Conservation (phyloP, 768 basidiomycete species). For the Krasilnikovozyma curviuscula region DNA sequence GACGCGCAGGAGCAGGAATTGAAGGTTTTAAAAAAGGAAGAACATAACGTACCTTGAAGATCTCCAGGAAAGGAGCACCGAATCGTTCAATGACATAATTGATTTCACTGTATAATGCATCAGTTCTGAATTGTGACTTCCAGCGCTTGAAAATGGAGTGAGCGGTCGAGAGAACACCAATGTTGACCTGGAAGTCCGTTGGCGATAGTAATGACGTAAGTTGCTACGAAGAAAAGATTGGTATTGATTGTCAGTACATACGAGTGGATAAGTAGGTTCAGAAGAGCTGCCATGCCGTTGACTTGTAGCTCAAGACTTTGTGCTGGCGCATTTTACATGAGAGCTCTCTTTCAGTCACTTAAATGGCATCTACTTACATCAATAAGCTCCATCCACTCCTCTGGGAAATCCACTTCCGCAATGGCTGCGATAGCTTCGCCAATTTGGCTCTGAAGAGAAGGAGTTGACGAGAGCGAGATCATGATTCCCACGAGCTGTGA, state of each 20-base stretch:
- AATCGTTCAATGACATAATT: constrained; percentile 74
- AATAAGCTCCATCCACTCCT: constrained; percentile 68
- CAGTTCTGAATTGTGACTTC: constrained; percentile 74
- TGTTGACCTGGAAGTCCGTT: constrained; percentile 63
- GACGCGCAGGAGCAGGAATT: background rate
- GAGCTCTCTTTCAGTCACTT: too few species aligned
- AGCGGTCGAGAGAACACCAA: constrained; percentile 79
- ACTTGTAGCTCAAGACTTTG: too few species aligned
- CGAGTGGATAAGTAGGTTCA: background rate
- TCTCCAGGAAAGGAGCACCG: constrained; percentile 58
- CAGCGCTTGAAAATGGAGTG: constrained; percentile 83
- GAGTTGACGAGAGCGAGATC: constrained; percentile 47
- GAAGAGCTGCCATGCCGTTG: too few species aligned
- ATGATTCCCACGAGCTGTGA: constrained; percentile 71
- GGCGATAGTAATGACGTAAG: constrained; percentile 62
- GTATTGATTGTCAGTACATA: background rate
- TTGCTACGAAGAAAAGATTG: constrained; percentile 39
- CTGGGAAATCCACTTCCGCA: constrained; percentile 79
- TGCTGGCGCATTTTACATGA: too few species aligned
- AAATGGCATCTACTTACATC: constrained; percentile 46
- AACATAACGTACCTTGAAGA: constrained; percentile 56
- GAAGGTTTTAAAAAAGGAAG: too few species aligned
- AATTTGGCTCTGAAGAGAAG: constrained; percentile 26
- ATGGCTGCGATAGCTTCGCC: constrained; percentile 85
- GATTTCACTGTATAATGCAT: constrained; percentile 72